Evolutionary conservation across 768 basidiomycete species (phyloP), one percentile per base, ranked within the genome.

Genomic region (Chalciporus pseudorubinellus): DNA sequence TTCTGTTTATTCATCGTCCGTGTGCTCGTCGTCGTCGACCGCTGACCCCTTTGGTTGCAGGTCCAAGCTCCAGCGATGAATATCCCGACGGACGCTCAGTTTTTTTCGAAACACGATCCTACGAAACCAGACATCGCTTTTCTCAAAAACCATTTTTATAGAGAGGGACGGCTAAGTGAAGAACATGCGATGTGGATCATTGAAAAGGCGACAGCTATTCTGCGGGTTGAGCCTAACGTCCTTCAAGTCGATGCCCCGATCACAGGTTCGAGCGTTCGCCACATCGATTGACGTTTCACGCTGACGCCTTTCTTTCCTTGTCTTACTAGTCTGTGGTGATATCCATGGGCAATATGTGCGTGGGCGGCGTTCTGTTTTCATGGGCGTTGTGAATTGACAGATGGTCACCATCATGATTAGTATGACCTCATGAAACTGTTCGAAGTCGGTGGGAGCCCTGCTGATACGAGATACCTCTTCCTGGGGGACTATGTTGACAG

Each of bases 341-440:
- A 97, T 98, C 41, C 95, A 98, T 62, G 95, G 95, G 1, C 95
- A 99, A 91, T 99, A 99, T 74, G 95, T 97, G 61, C 68, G 89
- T 60, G 49, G 31, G 47, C 51, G 33, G 39, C 13, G 46, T 50
- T 42, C 33, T 50, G 51, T 26, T 47, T 47, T 18, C 26, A 28
- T 48, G 22, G 46, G 21, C 26, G 24, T 54, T 56, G 31, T 58
- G 28, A 49, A 59, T 60, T 60, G 55, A 64, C 51, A 50, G 13
- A 38, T 36, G 48, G 41, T 33, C 28, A 12, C 26, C 58, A 22
- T 47, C 34, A 22, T 47, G 36, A 44, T 33, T 50, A 94, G 90
- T 95, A 89, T 60, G 92, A 95, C 71, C 73, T 95, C 59, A 95
- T 95, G 92, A 94, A 95, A 72, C 75, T 95, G 38, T 94, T 95